phyloP scores from a whole-genome alignment of 1,139 yeast genomes.

The Candida glucosophila region DNA sequence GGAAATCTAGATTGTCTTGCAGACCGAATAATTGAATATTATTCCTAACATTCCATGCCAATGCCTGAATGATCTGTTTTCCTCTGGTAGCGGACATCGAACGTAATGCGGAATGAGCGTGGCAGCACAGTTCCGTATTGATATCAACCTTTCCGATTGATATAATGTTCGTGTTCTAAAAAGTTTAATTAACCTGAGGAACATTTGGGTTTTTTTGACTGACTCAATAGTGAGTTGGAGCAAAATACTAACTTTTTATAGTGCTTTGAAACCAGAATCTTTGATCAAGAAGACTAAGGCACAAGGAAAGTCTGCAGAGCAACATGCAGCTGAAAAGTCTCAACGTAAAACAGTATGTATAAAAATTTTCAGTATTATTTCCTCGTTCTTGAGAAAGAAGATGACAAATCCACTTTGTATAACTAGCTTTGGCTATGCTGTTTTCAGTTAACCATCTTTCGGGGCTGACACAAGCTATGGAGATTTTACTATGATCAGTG shows the following conservation, averaged over 20 bases:
- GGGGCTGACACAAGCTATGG: constrained; percentile 66
- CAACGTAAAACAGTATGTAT: constrained; percentile 86
- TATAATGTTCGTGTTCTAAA: background rate
- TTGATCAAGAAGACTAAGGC: constrained; percentile 92
- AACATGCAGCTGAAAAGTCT: constrained; percentile 80
- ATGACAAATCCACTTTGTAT: constrained; percentile 52
- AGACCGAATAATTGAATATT: constrained; percentile 17
- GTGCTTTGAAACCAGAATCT: constrained; percentile 78
- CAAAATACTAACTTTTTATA: constrained; percentile 33
- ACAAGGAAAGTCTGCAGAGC: constrained; percentile 77
- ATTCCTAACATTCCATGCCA: constrained; percentile 27
- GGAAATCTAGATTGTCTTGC: constrained; percentile 42
- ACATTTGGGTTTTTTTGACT: background rate
- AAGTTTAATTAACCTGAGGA: background rate
- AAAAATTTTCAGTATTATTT: constrained; percentile 4
- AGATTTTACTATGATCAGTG: too few relatives aligned
- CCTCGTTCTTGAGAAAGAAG: constrained; percentile 51
- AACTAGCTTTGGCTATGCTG: constrained; percentile 90
- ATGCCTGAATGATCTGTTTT: constrained; percentile 44
- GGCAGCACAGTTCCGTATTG: constrained; percentile 39
- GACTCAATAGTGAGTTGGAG: too few relatives aligned
- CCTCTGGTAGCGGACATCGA: constrained; percentile 30
- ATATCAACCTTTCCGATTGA: constrained; percentile 1
- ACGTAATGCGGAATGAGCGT: constrained; percentile 34
- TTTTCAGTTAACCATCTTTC: constrained; percentile 99